Conservation (phyloP, 2,329 filamentous ascomycete genomes). For the Aspergillus amoenus region DNA sequence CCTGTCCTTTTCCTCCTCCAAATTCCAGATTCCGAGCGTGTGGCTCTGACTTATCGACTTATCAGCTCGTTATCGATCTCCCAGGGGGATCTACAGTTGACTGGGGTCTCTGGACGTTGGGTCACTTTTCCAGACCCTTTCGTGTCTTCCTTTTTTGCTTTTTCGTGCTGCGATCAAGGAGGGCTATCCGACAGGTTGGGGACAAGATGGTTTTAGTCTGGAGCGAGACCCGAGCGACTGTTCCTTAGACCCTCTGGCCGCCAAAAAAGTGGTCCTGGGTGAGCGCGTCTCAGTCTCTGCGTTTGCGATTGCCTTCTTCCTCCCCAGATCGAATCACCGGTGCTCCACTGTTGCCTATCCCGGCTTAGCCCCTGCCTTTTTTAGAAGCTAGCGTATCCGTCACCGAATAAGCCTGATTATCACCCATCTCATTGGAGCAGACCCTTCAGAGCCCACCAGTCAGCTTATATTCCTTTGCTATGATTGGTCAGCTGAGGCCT, state of each 20-base stretch:
- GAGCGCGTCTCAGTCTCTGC: neutral
- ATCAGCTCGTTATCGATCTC: conserved; percentile 25
- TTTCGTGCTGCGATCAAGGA: conserved; percentile 7
- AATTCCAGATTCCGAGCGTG: conserved; percentile 7
- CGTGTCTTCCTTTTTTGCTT: conserved; percentile 8
- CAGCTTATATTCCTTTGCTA: conserved; percentile 17
- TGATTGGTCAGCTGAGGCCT: conserved; percentile 15
- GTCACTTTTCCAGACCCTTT: conserved; percentile 6
- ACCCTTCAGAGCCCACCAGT: conserved; percentile 6
- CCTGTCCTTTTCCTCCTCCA: neutral
- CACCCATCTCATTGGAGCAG: conserved; percentile 21
- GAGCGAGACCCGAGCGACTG: neutral
- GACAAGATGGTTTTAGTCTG: conserved; percentile 3
- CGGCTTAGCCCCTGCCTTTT: conserved; percentile 27
- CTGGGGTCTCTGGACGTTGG: conserved; percentile 12
- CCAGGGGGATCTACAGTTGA: conserved; percentile 23
- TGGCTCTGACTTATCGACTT: conserved; percentile 8
- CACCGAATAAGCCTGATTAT: conserved; percentile 30
- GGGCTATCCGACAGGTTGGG: conserved; percentile 4
- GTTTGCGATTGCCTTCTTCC: conserved; percentile 9
- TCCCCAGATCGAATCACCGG: conserved; percentile 29
- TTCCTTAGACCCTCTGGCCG: neutral
- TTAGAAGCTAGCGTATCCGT: conserved; percentile 11
- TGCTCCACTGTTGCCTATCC: conserved; percentile 29
- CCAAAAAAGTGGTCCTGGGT: conserved; percentile 4